Base-by-base conservation (phyloP, 1,284 basidiomycete genomes). In the Cerrena zonata region DNA sequence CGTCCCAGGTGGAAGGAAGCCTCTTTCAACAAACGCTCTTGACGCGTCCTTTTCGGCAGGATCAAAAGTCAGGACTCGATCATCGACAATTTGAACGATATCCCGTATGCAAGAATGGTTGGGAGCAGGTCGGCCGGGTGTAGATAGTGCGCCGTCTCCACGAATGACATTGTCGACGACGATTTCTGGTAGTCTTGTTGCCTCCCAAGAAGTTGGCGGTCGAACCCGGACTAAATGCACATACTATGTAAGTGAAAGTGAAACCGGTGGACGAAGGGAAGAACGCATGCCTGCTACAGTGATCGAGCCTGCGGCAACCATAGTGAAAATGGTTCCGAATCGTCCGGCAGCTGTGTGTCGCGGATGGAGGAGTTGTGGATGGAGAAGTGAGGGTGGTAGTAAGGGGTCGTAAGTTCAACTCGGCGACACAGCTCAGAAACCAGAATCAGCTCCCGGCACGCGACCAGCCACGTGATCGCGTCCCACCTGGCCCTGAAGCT, bases 41-140 rank as follows among this genome's bases (percentile, higher is more conserved):
- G 83, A 79, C 54, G 73, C 79, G 67, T 92, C 89, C 63, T 83
- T 85, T 66, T 95, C 92, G 49, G 91, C 87, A 38, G 92, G 92
- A 68, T 98, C 94, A 64, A 97, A 98, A n/a, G 92, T 91, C 53
- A 97, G 78, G 56, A 91, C 88, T 53, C 89, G 84, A 74, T 91
- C 89, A 64, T 91, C 89, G 47, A 89, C 77, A 48, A 90, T 78
- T 62, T 88, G 82, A 25, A 91, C 80, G 55, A 91, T 81, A 58
- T 90, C 80, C 52, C 87, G 79, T 51, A 91, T 75, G 44, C 75
- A 72, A 24, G 82, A 69, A 23, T 79, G 71, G 57, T 76, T 73
- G 21, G 75, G 67, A 27, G 76, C 69, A 45, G 73, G 52, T 63
- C 75, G 79, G 13, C 70, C 72, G 5, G 86, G 82, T 7, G 86